phyloP scores from a whole-genome alignment of 495 filamentous ascomycete species.

The Hypoxylon crocopeplum region DNA sequence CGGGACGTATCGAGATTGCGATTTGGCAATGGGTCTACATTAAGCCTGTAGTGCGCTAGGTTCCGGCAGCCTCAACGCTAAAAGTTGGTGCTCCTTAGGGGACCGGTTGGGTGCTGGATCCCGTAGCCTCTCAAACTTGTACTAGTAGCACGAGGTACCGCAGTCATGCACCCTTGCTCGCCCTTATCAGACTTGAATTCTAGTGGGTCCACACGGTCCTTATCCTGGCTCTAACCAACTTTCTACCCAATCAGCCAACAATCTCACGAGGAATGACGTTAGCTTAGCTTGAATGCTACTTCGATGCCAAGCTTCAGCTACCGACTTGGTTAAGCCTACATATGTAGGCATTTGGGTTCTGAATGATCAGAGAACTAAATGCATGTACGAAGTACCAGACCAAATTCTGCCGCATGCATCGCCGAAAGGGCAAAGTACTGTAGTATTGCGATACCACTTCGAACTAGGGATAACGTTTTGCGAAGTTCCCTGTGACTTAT shows the following conservation, averaged over 20 bases:
- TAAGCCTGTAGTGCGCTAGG: conserved; percentile 2
- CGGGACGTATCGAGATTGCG: conserved; percentile 27
- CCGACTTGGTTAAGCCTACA: conserved; percentile 25
- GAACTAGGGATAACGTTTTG: conserved; percentile 8
- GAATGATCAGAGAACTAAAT: conserved; percentile 5
- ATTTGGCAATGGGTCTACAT: conserved; percentile 41
- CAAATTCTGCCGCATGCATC: conserved; percentile 25
- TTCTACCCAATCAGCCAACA: conserved; percentile 12
- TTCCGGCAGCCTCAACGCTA: conserved; percentile 18
- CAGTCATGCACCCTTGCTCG: conserved; percentile 7
- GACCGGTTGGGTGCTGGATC: neutral
- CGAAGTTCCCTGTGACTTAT: neutral
- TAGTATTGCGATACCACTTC: conserved; percentile 15
- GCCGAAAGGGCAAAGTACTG: conserved; percentile 11
- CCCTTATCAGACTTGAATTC: conserved; percentile 30
- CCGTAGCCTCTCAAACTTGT: neutral
- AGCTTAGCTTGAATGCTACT: conserved; percentile 20
- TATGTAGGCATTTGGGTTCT: neutral
- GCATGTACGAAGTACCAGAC: conserved; percentile 3
- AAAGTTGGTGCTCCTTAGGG: conserved; percentile 10
- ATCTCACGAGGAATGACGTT: conserved; percentile 32
- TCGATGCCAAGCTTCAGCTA: conserved; percentile 30
- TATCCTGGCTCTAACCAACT: conserved; percentile 11
- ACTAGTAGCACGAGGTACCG: conserved; percentile 5
- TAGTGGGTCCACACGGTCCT: conserved; percentile 15